A percentile compares a stretch with the other conserved stretches of the same genome.
phyloP scores from a whole-genome alignment of 768 basidiomycete species.

The Coprinopsis strossmayeri region DNA sequence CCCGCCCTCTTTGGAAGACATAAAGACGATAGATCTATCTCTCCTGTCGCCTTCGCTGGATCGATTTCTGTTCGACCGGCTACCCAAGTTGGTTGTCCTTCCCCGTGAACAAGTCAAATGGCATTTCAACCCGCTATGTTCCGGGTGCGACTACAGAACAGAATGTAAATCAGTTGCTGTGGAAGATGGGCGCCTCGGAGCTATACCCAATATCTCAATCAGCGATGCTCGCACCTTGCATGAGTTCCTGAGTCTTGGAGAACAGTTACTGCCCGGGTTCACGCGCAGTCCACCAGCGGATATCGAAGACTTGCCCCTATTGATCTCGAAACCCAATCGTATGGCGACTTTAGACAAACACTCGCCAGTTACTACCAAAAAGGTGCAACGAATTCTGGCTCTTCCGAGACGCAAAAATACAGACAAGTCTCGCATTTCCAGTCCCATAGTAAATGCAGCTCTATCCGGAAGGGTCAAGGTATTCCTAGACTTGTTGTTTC shows the following conservation, averaged over 20 bases:
- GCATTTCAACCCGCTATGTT: constrained; percentile 46
- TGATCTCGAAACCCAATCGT: constrained; percentile 23
- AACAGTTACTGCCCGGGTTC: constrained; percentile 11
- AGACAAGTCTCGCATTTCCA: background rate
- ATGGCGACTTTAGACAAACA: constrained; percentile 23
- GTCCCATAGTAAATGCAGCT: constrained; percentile 26
- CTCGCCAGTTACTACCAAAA: constrained; percentile 32
- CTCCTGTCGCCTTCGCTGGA: constrained; percentile 36
- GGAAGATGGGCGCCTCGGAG: constrained; percentile 32
- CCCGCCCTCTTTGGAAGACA: constrained; percentile 28
- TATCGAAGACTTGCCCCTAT: constrained; percentile 41
- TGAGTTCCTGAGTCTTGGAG: constrained; percentile 26
- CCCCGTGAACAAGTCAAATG: constrained; percentile 31
- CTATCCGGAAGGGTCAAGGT: constrained; percentile 28
- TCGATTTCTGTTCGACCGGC: constrained; percentile 33
- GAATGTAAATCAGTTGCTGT: constrained; percentile 30
- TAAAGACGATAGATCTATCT: constrained; percentile 32
- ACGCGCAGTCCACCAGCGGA: constrained; percentile 24
- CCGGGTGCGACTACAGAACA: constrained; percentile 32
- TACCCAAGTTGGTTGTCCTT: constrained; percentile 32
- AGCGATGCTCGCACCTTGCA: constrained; percentile 34
- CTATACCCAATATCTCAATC: constrained; percentile 42
- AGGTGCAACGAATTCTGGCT: constrained; percentile 32
- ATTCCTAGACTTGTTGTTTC: background rate
- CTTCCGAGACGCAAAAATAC: constrained; percentile 24